Evolutionary conservation across 352 stramenopile species (phyloP).

Genomic region (Phytopythium mirpurense): DNA sequence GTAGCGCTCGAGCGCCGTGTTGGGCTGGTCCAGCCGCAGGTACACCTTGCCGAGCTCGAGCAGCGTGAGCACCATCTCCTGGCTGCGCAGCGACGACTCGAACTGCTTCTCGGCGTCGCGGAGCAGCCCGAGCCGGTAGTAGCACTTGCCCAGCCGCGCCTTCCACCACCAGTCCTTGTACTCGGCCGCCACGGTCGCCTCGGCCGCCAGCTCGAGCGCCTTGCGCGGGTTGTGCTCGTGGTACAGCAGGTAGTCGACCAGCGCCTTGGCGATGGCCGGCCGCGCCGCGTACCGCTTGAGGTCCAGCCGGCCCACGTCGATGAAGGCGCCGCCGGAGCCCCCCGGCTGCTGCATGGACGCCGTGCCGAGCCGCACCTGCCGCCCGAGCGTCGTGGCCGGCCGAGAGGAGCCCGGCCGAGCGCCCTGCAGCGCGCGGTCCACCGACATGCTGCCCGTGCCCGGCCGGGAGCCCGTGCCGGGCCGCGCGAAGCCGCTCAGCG

Average conservation of each 20-base stretch:
- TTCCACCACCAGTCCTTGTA: conserved; percentile 97
- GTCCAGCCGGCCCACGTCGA: conserved; percentile 89
- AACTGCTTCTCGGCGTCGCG: conserved; percentile 93
- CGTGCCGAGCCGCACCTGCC: conserved; percentile 88
- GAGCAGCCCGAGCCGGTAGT: conserved; percentile 92
- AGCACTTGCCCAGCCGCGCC: conserved; percentile 90
- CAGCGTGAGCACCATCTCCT: conserved; percentile 88
- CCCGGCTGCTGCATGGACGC: conserved; percentile 72
- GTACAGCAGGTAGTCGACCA: conserved; percentile 91
- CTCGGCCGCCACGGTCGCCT: conserved; percentile 81
- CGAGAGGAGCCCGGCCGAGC: conserved; percentile 74
- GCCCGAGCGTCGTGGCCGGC: conserved; percentile 85
- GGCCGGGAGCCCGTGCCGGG: conserved; percentile 72
- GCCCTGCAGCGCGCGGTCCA: conserved; percentile 73
- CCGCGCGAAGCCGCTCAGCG: conserved; percentile 85
- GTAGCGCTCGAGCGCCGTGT: conserved; percentile 88
- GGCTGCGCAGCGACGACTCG: conserved; percentile 80
- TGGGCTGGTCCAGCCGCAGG: conserved; percentile 91
- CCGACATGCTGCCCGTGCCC: conserved; percentile 60
- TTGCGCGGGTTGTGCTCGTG: conserved; percentile 91
- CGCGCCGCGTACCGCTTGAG: conserved; percentile 86
- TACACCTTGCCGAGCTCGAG: conserved; percentile 95
- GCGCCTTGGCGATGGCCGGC: conserved; percentile 80
- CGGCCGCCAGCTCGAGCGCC: conserved; percentile 88
- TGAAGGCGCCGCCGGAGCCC: conserved; percentile 77